Evolutionary conservation across 2,329 filamentous ascomycete genomes (phyloP), one percentile per base, ranked within the genome.

Genomic region (Fusarium udum): DNA sequence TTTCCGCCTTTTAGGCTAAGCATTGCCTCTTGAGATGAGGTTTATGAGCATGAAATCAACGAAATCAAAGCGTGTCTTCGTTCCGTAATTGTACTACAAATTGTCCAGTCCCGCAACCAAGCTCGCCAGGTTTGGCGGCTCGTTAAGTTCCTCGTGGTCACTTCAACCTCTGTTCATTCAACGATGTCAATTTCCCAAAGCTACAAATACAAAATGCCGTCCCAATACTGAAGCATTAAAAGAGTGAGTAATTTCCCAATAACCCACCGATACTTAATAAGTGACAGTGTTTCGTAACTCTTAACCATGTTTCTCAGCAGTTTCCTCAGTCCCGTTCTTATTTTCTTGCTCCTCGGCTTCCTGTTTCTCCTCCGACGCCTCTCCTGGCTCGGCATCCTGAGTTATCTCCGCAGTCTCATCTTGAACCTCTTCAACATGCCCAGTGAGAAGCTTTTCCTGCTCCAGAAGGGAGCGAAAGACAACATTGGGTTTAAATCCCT

Each of bases 231-330:
- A 24, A 18, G 4, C 16, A 16, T 20, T 4, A 34, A 56, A 56
- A 0, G 22, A 28, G 14, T 28, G 34, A 4, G 15, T 9, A 16
- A 0, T 22, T 16, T 16, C 9, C 32, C n/a, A 15, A 10, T 20
- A 8, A 0, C 7, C 18, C 24, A 37, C 4, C 18, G 0, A 22
- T 4, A 22, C 32, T 2, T 12, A 36, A 0, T 20, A 15, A 20
- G 9, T 9, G n/a, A 26, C n/a, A 3, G 7, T 14, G 34, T 7
- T 28, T 3, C 3, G 7, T 18, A 39, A 7, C 8, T 1, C 5
- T 36, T 1, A 51, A 6, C 46, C 46, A 1, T 64, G 6, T 6
- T 45, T 31, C 22, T 64, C 22, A 1, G 13, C 59, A 18, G 8
- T 9, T 8, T 4, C 32, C 13, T 15, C 14, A 22, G 1, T 1